Base-by-base conservation (phyloP, 371 early-diverging fungal genomes). In the Saksenaea vasiformis region DNA sequence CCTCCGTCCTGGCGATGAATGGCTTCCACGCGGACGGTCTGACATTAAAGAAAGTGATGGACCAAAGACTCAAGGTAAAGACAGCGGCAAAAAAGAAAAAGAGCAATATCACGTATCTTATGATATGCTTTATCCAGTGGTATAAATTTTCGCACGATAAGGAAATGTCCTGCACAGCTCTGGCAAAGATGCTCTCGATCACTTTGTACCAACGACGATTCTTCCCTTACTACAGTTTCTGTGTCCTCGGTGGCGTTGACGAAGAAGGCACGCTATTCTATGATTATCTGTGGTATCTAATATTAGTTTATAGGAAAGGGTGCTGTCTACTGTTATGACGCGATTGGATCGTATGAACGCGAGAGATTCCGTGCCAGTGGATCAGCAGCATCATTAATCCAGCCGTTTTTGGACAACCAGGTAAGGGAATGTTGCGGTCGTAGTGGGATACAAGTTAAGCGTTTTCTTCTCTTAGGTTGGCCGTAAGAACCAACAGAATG, bases 401-500 rank as follows among this genome's bases (percentile, higher is more conserved):
- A 99, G 79, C 99, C 99, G 27, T 95, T 99, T 74, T 80, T 99
- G 73, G 99, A 99, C 80, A 97, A 94, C 72, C 96, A 96, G 85
- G 94, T 96, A 71, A 56, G 70, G 22, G 26, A 28, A 58, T 13
- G 19, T 13, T 26, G n/a, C 0, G 38, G 31, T 56, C 17, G 9
- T 2, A 26, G 19, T n/a, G 4, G 14, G 5, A 14, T 35, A n/a
- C 17, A 11, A 19, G 41, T 13, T 13, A 14, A 31, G 19, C 14
- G 10, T 54, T 19, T 38, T 13, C 14, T 27, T 44, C 15, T 59
- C 24, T 44, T 70, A 78, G 76, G 73, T 84, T 75, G 80, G 80
- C 65, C 69, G 71, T 41, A 89, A 90, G 74, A 91, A 94, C 67
- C 90, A 87, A 73, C 71, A 75, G 31, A 72, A 74, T 55, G 72